These are phyloP conservation scores for Acanthamoeba healyi DNA, from an alignment of 208 protist genomes.

Conservation along the genomic window DNA sequence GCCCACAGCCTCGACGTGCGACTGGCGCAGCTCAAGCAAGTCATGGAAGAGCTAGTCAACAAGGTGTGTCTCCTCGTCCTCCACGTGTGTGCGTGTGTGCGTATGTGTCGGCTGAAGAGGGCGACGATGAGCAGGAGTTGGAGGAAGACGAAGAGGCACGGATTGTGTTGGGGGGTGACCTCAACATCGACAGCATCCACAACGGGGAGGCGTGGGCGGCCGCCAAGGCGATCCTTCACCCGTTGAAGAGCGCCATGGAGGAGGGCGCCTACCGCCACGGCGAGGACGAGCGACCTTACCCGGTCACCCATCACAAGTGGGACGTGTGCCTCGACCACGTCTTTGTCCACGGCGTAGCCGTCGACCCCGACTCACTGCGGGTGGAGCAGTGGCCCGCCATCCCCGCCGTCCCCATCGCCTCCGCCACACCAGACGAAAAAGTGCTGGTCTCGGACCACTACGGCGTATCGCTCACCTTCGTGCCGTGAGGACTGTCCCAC, in stretches of 20 bases:
- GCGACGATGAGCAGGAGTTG: background rate
- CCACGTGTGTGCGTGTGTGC: background rate
- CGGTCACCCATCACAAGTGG: background rate
- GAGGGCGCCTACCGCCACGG: background rate
- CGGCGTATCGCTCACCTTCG: no score
- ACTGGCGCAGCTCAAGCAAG: background rate
- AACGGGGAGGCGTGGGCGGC: background rate
- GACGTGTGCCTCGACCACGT: constrained; percentile 11
- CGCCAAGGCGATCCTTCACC: background rate
- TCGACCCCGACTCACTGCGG: background rate
- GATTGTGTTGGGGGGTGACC: constrained; percentile 6
- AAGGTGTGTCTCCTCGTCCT: background rate
- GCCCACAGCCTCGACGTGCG: constrained; percentile 7
- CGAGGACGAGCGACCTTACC: background rate
- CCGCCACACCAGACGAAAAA: no score
- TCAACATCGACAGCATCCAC: constrained; percentile 37
- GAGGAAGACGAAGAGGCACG: background rate
- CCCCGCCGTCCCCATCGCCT: background rate
- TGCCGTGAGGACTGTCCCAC: no score
- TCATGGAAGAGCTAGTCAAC: background rate
- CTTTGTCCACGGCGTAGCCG: background rate
- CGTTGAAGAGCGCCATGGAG: background rate
- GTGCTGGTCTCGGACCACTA: no score
- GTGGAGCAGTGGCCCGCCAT: background rate
- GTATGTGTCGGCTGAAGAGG: background rate